These are phyloP conservation scores for Dissoconium aciculare DNA, from an alignment of 2,329 filamentous ascomycete genomes.

Conservation along the genomic window DNA sequence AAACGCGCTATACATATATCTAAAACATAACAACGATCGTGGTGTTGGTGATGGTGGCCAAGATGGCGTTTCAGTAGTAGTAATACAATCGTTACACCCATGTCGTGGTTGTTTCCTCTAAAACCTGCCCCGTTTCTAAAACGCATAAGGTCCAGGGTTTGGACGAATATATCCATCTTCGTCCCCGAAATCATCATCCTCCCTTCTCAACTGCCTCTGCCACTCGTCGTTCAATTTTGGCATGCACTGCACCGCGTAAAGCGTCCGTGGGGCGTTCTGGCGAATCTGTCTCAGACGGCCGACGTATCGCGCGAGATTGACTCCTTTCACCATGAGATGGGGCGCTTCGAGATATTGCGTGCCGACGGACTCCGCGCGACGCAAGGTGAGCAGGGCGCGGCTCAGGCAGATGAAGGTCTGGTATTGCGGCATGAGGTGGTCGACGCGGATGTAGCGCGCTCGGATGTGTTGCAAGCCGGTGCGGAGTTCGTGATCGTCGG, in stretches of 20 bases:
- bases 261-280: slow-evolving; percentile 25
- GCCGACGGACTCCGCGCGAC: slow-evolving; percentile 22
- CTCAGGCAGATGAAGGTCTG: slow-evolving; percentile 30
- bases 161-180: too few species aligned
- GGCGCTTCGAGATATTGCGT: background rate
- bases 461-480: slow-evolving; percentile 19
- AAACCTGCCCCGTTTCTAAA: too few species aligned
- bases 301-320: slow-evolving; percentile 13
- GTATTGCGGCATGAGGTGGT: slow-evolving; percentile 27
- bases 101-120: too few species aligned
- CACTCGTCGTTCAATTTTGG: slow-evolving; percentile 21
- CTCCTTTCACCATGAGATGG: slow-evolving; percentile 15
- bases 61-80: too few species aligned
- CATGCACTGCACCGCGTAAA: slow-evolving; percentile 32
- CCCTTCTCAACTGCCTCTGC: background rate
- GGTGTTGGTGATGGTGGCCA: background rate
- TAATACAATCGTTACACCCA: too few species aligned
- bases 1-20: too few species aligned
- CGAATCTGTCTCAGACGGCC: slow-evolving; percentile 21
- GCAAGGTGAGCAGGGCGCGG: slow-evolving; percentile 23
- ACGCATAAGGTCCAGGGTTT: too few species aligned
- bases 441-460: slow-evolving; percentile 14
- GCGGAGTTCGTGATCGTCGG: background rate
- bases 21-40: background rate
- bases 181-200: too few species aligned